Evolutionary conservation across 495 filamentous ascomycete species (phyloP), one percentile per base, ranked within the genome.

Genomic region (Penicillium goetzii): DNA sequence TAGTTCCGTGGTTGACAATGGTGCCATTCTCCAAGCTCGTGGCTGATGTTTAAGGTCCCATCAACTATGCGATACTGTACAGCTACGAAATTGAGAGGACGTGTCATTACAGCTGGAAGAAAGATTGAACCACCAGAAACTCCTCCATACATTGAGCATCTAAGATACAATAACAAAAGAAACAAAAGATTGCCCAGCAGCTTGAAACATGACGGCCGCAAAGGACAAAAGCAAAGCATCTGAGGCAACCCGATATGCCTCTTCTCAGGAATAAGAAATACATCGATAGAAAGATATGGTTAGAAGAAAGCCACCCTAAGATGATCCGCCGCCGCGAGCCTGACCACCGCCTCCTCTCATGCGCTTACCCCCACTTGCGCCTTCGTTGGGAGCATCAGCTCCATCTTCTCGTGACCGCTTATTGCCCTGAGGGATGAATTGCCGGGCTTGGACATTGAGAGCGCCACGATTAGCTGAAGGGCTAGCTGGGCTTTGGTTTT

Each of bases 341-440:
- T 77, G 67, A 4, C 75, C 76, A 50, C 82, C 81, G 33, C 81
- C 82, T 19, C 83, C 83, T 65, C 84, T 71, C 64, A 83, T 80
- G 63, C 84, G 77, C 73, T 86, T 85, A 38, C 84, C 85, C 58
- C 72, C 76, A 61, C 63, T 75, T 14, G 64, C 79, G 15, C 68
- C 73, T 11, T 79, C 80, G 21, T 72, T 70, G 14, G 63, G 59
- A 21, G 78, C 81, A 26, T 82, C 83, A 23, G 82, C 75, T 10
- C 83, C 85, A 36, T 90, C 89, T 23, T 89, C 87, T 23, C 89
- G 78, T 21, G 84, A 77, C 33, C 88, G 78, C 74, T 91, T 91
- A 57, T 85, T 84, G n/a, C 88, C 87, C 50, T 77, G 73, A 5
- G 87, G 86, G 40, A 86, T 84, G 67, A 89, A 90, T 60, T 87